phyloP scores from a whole-genome alignment of 768 basidiomycete species.

The Amanita fuliginea region DNA sequence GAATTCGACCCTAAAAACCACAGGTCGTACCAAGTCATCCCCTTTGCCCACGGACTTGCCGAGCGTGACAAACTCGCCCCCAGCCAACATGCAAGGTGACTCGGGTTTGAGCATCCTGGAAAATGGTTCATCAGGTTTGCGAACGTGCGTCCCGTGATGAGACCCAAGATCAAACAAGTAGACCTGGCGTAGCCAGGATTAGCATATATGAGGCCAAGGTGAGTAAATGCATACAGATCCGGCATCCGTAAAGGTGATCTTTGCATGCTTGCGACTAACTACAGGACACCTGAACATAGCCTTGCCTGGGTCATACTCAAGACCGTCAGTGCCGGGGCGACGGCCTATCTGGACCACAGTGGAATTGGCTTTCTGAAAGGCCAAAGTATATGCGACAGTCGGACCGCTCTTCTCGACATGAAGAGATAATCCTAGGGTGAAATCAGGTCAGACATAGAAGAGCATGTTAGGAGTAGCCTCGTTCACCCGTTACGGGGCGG shows the following conservation, averaged over 20 bases:
- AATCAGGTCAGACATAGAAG: constrained; percentile 11
- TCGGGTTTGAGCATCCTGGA: constrained; percentile 43
- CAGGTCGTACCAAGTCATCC: constrained; percentile 48
- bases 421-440: constrained; percentile 41
- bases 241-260: constrained; percentile 59
- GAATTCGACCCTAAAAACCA: constrained; percentile 51
- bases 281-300: constrained; percentile 70
- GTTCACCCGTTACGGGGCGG: constrained; percentile 31
- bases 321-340: constrained; percentile 39
- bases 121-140: constrained; percentile 36
- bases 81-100: constrained; percentile 41
- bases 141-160: constrained; percentile 68
- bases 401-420: constrained; percentile 43
- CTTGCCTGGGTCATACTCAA: constrained; percentile 29
- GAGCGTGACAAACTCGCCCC: constrained; percentile 67
- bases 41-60: constrained; percentile 65
- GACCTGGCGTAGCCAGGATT: constrained; percentile 29
- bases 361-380: constrained; percentile 40
- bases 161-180: constrained; percentile 62
- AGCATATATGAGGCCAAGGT: constrained; percentile 3
- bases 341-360: constrained; percentile 57
- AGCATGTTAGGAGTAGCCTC: constrained; percentile 11
- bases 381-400: constrained; percentile 32
- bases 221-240: constrained; percentile 42
- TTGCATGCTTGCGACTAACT: constrained; percentile 70